These are phyloP conservation scores for Fusarium sp. DNA, from an alignment of 2,329 filamentous ascomycete genomes.

Conservation along the genomic window DNA sequence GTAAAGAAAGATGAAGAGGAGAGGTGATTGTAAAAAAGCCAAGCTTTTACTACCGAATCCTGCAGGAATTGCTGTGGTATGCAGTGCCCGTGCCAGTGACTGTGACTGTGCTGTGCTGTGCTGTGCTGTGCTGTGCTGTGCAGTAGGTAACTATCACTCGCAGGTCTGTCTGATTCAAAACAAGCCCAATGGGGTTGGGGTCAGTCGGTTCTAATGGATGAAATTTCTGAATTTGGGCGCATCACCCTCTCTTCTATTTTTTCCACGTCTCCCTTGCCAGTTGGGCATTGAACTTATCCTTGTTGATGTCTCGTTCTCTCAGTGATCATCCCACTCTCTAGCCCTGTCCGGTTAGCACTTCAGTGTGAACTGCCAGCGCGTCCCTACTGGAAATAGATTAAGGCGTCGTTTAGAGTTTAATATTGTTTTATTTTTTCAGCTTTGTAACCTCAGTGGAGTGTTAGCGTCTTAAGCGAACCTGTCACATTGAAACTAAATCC, in stretches of 20 bases:
- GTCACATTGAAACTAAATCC: background rate
- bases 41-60: background rate
- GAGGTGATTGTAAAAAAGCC: background rate
- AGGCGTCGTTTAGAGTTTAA: conserved; percentile 6
- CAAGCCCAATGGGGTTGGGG: background rate
- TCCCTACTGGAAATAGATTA: conserved; percentile 4
- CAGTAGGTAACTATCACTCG: background rate
- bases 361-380: background rate
- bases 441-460: background rate
- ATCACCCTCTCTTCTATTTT: background rate
- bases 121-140: background rate
- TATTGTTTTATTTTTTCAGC: conserved; percentile 3
- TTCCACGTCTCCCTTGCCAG: background rate
- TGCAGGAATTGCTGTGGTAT: background rate
- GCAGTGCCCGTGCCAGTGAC: too few species aligned
- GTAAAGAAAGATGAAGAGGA: background rate
- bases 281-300: conserved; percentile 6
- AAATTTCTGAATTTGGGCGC: conserved; percentile 1
- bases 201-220: background rate
- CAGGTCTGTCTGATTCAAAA: background rate
- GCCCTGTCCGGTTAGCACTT: background rate
- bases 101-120: too few species aligned
- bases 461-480: background rate
- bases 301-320: conserved; percentile 3
- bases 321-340: background rate